These are phyloP conservation scores for Talaromyces trachyspermus DNA, from an alignment of 495 filamentous ascomycete genomes.

Conservation along the genomic window DNA sequence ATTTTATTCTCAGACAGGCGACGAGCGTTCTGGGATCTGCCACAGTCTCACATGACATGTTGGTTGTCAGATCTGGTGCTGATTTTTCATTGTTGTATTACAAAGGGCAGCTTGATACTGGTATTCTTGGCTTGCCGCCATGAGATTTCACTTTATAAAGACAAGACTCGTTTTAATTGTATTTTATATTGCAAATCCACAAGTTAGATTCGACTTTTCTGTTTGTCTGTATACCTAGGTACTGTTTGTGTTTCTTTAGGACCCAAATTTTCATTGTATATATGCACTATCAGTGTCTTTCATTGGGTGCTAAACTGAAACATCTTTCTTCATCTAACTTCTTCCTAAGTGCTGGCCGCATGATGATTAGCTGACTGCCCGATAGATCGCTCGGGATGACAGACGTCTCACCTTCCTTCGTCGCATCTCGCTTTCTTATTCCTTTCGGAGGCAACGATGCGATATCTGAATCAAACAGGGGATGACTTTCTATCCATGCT, in stretches of 20 bases:
- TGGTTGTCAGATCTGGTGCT: neutral
- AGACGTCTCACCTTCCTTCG: no score
- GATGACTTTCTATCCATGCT: neutral
- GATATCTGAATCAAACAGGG: neutral
- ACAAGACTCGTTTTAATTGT: conserved; percentile 9
- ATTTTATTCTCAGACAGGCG: neutral
- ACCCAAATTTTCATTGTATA: no score
- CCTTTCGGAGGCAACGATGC: neutral
- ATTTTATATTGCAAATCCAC: conserved; percentile 6
- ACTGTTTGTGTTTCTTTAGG: no score
- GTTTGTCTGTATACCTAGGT: neutral
- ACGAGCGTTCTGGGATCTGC: conserved; percentile 4
- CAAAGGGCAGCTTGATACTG: conserved; percentile 7
- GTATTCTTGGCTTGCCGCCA: neutral
- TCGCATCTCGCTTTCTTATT: no score
- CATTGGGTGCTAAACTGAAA: no score
- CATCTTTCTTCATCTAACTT: no score
- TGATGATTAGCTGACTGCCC: no score
- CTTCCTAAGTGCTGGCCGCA: no score
- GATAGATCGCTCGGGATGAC: no score
- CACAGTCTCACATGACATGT: neutral
- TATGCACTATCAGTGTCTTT: no score
- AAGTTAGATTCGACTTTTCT: conserved; percentile 1
- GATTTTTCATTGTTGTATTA: conserved; percentile 1
- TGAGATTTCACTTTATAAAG: neutral